Evolutionary conservation across 768 basidiomycete genomes (phyloP).

Genomic region (Pisolithus albus): DNA sequence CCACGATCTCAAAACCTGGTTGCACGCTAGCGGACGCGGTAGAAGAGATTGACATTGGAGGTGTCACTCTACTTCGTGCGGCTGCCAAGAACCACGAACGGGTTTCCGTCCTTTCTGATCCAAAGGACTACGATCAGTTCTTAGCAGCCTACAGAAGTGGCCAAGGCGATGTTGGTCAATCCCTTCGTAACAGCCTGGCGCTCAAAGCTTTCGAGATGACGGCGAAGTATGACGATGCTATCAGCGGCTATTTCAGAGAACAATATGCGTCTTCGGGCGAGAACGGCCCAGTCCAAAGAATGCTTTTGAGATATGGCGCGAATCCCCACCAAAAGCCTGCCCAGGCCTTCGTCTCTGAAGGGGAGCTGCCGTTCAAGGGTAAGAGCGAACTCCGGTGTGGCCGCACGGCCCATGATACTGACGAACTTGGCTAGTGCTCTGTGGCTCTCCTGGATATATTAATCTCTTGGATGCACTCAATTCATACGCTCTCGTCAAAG

Average conservation of each 20-base stretch:
- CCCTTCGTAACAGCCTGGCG: constrained; percentile 71
- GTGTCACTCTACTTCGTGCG: constrained; percentile 93
- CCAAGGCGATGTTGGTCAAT: constrained; percentile 67
- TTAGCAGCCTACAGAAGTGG: constrained; percentile 69
- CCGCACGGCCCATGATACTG: constrained; percentile 1
- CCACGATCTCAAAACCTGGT: constrained; percentile 80
- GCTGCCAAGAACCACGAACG: constrained; percentile 98
- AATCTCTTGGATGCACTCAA: constrained; percentile 97
- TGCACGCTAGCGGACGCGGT: constrained; percentile 90
- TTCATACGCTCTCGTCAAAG: constrained; percentile 92
- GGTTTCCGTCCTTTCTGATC: constrained; percentile 84
- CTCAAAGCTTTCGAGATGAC: constrained; percentile 98
- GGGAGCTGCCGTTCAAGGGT: constrained; percentile 94
- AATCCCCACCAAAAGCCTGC: constrained; percentile 99
- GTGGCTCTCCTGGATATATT: constrained; percentile 96
- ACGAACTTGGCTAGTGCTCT: constrained; percentile 51
- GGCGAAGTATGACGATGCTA: constrained; percentile 89
- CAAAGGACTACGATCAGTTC: constrained; percentile 80
- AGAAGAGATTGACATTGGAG: constrained; percentile 98
- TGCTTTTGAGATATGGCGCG: constrained; percentile 88
- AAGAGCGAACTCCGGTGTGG: neutral
- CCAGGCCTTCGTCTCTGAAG: constrained; percentile 86
- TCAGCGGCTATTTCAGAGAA: constrained; percentile 93
- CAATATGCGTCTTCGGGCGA: constrained; percentile 89
- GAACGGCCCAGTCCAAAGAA: constrained; percentile 70